A percentile compares a stretch with the other conserved stretches of the same genome.
Conservation (phyloP, 352 stramenopile species). For the Globisporangium orthogonon region DNA sequence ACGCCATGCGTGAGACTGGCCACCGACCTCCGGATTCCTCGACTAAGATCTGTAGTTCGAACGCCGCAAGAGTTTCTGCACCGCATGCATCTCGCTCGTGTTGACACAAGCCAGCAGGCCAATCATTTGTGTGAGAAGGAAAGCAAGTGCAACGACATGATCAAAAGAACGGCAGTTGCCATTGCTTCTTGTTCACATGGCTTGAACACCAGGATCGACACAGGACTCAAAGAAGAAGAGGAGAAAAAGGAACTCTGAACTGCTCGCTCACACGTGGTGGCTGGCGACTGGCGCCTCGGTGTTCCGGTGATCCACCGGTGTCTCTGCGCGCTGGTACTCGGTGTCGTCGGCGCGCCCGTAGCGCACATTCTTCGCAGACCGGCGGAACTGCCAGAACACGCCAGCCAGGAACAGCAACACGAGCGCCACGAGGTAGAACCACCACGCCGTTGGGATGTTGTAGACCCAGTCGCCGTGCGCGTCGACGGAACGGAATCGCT, state of each 20-base stretch:
- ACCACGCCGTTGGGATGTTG: constrained; percentile 49
- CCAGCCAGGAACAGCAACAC: constrained; percentile 39
- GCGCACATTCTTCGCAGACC: constrained; percentile 8
- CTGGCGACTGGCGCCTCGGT: background rate
- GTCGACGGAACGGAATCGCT: constrained; percentile 27
- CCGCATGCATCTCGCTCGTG: background rate
- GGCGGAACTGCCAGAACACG: constrained; percentile 23
- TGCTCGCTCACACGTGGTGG: background rate
- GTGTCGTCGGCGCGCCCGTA: constrained; percentile 3
- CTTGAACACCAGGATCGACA: background rate
- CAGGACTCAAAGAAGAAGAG: background rate
- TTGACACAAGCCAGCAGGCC: background rate
- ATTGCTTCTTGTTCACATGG: background rate
- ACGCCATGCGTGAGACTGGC: background rate
- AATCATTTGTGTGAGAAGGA: too few species aligned
- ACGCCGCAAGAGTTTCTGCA: background rate
- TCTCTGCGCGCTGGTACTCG: background rate
- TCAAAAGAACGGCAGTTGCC: too few species aligned
- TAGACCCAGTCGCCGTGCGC: constrained; percentile 26
- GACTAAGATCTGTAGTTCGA: background rate
- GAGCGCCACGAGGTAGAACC: constrained; percentile 48
- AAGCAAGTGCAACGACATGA: too few species aligned
- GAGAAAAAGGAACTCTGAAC: background rate
- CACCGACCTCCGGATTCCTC: background rate
- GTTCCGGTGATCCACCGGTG: background rate